phyloP scores from a whole-genome alignment of 148 eudicot genomes.

The Fagopyrum homotropicum region DNA sequence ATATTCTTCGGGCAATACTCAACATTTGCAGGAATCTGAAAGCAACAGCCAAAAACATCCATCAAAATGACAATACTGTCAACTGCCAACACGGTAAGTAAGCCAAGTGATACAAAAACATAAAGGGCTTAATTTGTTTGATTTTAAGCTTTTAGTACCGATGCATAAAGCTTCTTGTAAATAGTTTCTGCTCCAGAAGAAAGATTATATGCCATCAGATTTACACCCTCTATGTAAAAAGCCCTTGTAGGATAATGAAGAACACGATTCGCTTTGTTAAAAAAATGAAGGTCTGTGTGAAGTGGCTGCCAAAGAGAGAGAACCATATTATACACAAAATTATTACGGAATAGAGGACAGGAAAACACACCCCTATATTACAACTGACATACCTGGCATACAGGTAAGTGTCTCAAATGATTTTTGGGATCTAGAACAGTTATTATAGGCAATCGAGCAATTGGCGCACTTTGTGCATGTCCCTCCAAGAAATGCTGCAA shows the following conservation, averaged over 20 bases:
- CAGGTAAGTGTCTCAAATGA: constrained; percentile 68
- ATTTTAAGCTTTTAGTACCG: constrained; percentile 34
- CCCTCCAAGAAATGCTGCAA: constrained; percentile 98
- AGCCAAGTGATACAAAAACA: not conserved
- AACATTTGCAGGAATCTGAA: constrained; percentile 75
- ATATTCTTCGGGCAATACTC: constrained; percentile 67
- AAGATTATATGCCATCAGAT: constrained; percentile 81
- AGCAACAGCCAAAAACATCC: constrained; percentile 19
- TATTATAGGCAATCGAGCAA: constrained; percentile 84
- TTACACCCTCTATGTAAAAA: constrained; percentile 73
- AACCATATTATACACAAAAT: constrained; percentile 11
- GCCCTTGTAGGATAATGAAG: constrained; percentile 94
- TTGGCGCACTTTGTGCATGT: constrained; percentile 87
- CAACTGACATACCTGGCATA: constrained; percentile 74
- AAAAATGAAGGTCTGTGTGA: constrained; percentile 91
- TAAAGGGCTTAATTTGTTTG: not conserved
- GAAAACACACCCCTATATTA: not conserved
- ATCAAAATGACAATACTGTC: constrained; percentile 13
- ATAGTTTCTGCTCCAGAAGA: constrained; percentile 77
- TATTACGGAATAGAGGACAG: constrained; percentile 8
- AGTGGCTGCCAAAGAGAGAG: constrained; percentile 50
- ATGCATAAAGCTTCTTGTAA: constrained; percentile 76
- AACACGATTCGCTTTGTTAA: constrained; percentile 78
- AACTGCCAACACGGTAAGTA: not conserved
- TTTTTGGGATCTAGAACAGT: constrained; percentile 68